Evolutionary conservation across 176 grass and related monocot species (phyloP).

Genomic region (Phoenix roebelenii): DNA sequence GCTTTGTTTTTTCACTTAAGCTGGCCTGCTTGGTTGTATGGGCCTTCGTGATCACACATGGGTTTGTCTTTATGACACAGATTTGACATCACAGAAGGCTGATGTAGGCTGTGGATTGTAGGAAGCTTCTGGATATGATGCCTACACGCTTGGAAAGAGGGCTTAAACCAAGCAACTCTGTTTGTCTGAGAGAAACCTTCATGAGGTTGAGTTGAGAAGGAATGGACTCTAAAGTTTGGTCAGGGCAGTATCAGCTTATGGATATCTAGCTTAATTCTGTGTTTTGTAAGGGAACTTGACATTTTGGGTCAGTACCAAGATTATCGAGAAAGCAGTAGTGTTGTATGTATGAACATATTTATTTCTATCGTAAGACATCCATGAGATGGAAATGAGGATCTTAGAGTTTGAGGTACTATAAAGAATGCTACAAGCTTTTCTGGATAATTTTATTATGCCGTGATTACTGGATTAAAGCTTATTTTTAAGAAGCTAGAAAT

Average conservation of each 20-base stretch:
- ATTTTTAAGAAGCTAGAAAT: constrained; percentile 3
- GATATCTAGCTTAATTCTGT: constrained; percentile 10
- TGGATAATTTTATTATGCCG: not conserved
- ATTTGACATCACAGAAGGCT: constrained; percentile 48
- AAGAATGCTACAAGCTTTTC: constrained; percentile 1
- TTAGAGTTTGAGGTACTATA: constrained; percentile 3
- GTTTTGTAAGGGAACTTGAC: constrained; percentile 12
- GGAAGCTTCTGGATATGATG: constrained; percentile 49
- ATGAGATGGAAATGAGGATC: constrained; percentile 1
- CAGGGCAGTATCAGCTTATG: not conserved
- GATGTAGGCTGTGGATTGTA: constrained; percentile 60
- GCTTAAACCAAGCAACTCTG: constrained; percentile 24
- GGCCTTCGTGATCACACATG: constrained; percentile 45
- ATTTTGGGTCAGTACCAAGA: constrained; percentile 4
- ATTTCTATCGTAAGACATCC: constrained; percentile 7
- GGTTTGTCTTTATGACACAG: constrained; percentile 62
- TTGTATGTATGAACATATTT: constrained; percentile 20
- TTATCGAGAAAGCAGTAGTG: constrained; percentile 4
- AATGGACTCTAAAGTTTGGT: not conserved
- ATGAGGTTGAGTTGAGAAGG: constrained; percentile 5
- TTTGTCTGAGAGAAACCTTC: constrained; percentile 3
- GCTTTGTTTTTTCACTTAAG: constrained; percentile 24
- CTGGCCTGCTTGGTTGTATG: constrained; percentile 18
- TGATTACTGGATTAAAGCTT: constrained; percentile 1
- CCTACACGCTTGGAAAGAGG: constrained; percentile 42